phyloP scores from a whole-genome alignment of 805 yeast species.

The Torulaspora gathmanii region DNA sequence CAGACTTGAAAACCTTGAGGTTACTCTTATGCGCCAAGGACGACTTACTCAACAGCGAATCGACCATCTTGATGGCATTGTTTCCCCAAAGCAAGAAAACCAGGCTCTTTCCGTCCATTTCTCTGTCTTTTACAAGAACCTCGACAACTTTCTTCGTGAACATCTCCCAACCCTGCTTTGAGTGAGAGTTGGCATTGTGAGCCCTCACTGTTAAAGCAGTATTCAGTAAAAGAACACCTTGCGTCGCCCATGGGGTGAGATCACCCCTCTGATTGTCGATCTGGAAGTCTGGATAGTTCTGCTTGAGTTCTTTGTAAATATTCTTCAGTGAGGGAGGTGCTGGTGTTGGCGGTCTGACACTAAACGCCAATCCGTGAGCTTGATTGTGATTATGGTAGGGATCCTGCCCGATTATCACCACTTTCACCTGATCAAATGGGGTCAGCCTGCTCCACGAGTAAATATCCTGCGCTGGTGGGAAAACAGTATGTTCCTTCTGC shows the following conservation, averaged over 20 bases:
- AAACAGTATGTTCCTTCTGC: conserved; percentile 46
- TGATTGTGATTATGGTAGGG: conserved; percentile 92
- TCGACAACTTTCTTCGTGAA: conserved; percentile 73
- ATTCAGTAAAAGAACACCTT: conserved; percentile 84
- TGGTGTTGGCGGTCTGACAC: conserved; percentile 76
- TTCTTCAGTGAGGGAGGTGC: conserved; percentile 87
- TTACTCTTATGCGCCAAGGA: conserved; percentile 26
- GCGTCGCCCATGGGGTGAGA: conserved; percentile 75
- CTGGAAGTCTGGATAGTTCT: conserved; percentile 68
- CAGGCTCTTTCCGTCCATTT: conserved; percentile 46
- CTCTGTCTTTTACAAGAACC: conserved; percentile 46
- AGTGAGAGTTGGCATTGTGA: conserved; percentile 89
- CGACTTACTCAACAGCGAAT: conserved; percentile 30
- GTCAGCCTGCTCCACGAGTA: conserved; percentile 92
- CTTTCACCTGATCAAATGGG: conserved; percentile 67
- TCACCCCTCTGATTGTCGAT: conserved; percentile 50
- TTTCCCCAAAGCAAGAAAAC: conserved; percentile 79
- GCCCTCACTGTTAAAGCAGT: conserved; percentile 89
- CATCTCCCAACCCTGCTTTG: conserved; percentile 86
- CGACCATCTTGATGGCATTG: conserved; percentile 63
- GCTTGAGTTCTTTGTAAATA: conserved; percentile 72
- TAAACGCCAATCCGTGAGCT: conserved; percentile 95
- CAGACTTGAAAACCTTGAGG: conserved; percentile 59
- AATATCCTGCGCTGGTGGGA: conserved; percentile 72
- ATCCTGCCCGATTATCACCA: conserved; percentile 88